Base-by-base conservation (phyloP, 306 rosid genomes). In the Luffa acutangula region DNA sequence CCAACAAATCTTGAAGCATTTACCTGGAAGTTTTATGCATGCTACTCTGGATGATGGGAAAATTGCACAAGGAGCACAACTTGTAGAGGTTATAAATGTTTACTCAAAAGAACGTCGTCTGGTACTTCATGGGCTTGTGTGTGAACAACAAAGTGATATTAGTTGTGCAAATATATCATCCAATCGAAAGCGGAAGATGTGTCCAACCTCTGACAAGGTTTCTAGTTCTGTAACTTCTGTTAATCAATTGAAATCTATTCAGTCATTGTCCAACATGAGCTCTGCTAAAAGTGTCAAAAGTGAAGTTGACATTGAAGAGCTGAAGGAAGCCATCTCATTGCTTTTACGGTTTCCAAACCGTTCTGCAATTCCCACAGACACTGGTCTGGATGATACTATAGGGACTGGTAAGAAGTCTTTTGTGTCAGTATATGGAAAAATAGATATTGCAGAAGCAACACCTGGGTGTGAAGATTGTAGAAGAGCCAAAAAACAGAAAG, bases 381-480 rank as follows among this genome's bases (percentile, higher is more conserved):
- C 87, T 39, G 91, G 87, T 63, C 21, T 83, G 52, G 90, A 89
- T 81, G 97, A 87, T 57, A 82, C 93, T 85, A 88, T 84, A 57
- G 89, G 89, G 71, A 83, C 87, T 86, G 84, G 41, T 69, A 91
- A 85, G 81, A 92, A 81, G 85, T 84, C 92, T 54, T 78, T 59
- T 76, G 86, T 59, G 73, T 85, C 91, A 77, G 80, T 56, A 33
- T 76, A 34, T 86, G 85, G 81, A 82, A 91, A 91, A 86, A 75
- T 84, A 82, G 93, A 92, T 74, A 74, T 77, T 9, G 88, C 85
- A 85, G 97, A 91, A 78, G 91, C 83, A 78, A 91, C 97, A 65
- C 91, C 93, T 82, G 93, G 99, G 37, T 95, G 99, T 86, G 99
- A 95, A 84, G 97, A 95, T 83, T 95, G 99, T 83, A 91, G 80